A percentile compares a stretch with the other conserved stretches of the same genome.
phyloP scores from a whole-genome alignment of 2,329 filamentous ascomycete species.

The Neocucurbitaria cava region DNA sequence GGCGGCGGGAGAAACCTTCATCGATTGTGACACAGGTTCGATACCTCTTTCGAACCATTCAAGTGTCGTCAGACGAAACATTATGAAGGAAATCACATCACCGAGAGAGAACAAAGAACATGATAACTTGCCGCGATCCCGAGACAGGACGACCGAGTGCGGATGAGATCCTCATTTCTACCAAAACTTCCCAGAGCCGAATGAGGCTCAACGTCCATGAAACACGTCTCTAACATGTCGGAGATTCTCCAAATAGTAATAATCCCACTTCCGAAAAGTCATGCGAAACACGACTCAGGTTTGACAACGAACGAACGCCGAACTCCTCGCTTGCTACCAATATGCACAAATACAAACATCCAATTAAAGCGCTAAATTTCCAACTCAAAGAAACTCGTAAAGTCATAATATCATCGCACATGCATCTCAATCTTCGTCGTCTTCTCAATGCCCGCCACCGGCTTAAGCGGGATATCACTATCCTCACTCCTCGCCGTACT shows the following conservation, averaged over 20 bases:
- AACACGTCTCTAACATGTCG: background rate
- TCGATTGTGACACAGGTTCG: too few species aligned
- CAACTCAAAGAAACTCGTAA: background rate
- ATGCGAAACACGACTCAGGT: background rate
- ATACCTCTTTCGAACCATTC: too few species aligned
- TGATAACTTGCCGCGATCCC: background rate
- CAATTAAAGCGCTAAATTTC: background rate
- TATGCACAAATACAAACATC: too few species aligned
- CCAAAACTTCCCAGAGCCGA: background rate
- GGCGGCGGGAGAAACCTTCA: too few species aligned
- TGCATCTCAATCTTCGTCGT: background rate
- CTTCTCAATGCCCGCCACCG: background rate
- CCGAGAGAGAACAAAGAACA: background rate
- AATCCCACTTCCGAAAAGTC: background rate
- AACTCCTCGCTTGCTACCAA: background rate
- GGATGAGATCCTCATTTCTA: background rate
- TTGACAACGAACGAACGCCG: background rate
- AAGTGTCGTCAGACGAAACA: background rate
- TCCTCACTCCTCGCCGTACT: background rate
- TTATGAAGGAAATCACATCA: background rate
- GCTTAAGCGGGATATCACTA: background rate
- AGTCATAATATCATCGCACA: background rate
- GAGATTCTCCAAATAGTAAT: background rate
- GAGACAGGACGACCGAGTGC: background rate
- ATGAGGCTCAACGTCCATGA: background rate